Percentiles rank a stretch among this genome's conserved stretches.
Evolutionary conservation across 1,284 basidiomycete genomes (phyloP).

Genomic region (Pseudomicrostroma phylloplanum): DNA sequence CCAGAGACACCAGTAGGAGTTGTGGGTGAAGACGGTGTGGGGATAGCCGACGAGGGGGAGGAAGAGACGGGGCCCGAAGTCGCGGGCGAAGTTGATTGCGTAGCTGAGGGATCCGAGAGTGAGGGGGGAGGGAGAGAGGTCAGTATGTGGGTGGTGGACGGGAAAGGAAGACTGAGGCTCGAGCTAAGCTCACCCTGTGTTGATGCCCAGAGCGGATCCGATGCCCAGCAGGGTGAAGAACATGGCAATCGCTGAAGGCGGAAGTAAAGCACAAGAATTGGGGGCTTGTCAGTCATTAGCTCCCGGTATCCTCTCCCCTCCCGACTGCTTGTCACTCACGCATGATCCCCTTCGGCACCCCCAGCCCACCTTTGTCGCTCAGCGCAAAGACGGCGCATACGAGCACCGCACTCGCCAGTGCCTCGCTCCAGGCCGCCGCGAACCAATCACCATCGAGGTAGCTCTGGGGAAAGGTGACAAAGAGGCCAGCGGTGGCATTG

Average conservation of each 20-base stretch:
- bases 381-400: slow-evolving; percentile 35
- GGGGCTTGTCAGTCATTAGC: not conserved
- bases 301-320: not conserved
- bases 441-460: slow-evolving; percentile 13
- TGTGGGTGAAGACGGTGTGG: slow-evolving; percentile 52
- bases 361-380: slow-evolving; percentile 51
- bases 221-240: slow-evolving; percentile 60
- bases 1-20: slow-evolving; percentile 71
- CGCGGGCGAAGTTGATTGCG: slow-evolving; percentile 63
- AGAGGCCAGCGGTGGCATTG: slow-evolving; percentile 61
- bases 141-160: not conserved
- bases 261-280: not conserved
- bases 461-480: slow-evolving; percentile 60
- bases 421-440: slow-evolving; percentile 24
- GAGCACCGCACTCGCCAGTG: slow-evolving; percentile 33
- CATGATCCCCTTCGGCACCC: slow-evolving; percentile 56
- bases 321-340: not conserved
- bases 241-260: slow-evolving; percentile 35
- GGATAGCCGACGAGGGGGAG: slow-evolving; percentile 62
- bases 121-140: not conserved
- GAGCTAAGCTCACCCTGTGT: slow-evolving; percentile 53
- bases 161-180: not conserved
- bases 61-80: slow-evolving; percentile 61
- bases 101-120: slow-evolving; percentile 42
- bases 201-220: slow-evolving; percentile 58